Evolutionary conservation across 768 basidiomycete species (phyloP).

Genomic region (Tulasnella sp.): DNA sequence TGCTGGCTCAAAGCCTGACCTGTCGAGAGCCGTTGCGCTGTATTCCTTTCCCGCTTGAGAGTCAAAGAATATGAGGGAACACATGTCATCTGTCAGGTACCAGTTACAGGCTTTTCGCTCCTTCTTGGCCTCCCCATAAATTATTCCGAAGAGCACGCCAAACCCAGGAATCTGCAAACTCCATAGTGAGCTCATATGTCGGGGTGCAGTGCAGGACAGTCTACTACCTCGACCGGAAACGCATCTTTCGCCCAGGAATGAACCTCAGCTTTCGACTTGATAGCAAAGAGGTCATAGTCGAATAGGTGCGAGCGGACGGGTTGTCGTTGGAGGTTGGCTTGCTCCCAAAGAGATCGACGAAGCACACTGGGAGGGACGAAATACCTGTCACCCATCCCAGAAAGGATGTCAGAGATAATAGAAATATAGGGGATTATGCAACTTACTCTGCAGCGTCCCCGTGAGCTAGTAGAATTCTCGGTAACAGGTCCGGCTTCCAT

Average conservation of each 20-base stretch:
- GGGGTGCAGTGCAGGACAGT: too few species aligned
- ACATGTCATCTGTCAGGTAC: background rate
- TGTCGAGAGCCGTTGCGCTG: background rate
- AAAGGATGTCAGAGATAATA: background rate
- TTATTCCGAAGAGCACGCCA: background rate
- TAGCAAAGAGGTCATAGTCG: background rate
- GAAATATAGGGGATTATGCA: background rate
- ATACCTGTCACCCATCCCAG: background rate
- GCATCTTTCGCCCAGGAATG: background rate
- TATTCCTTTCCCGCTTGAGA: background rate
- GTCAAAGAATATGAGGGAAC: background rate
- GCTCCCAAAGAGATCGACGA: background rate
- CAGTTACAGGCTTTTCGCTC: too few species aligned
- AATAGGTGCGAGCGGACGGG: background rate
- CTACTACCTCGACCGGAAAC: background rate
- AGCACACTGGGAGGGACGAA: background rate
- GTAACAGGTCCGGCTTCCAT: background rate
- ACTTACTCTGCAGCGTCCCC: background rate
- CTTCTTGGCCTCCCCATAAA: too few species aligned
- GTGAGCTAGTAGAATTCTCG: background rate
- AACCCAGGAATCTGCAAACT: too few species aligned
- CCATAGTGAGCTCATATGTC: too few species aligned
- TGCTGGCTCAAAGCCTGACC: background rate
- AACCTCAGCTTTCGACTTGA: slow-evolving; percentile 15
- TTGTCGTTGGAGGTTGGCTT: background rate